phyloP scores from a whole-genome alignment of 2,329 filamentous ascomycete species.

The Claviceps digitariae region DNA sequence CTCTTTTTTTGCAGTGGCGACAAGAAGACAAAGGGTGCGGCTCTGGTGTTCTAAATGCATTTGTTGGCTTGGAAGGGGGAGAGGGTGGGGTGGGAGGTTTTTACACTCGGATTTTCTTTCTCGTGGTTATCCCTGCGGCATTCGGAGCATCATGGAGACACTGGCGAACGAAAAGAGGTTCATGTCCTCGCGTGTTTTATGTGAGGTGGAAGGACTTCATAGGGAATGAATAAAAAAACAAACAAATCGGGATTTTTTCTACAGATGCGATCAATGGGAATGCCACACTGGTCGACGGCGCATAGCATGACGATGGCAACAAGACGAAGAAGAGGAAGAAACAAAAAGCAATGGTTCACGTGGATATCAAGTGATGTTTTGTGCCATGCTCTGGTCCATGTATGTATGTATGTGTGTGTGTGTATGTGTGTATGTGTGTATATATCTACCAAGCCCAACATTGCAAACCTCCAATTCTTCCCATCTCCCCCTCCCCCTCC shows the following conservation, averaged over 20 bases:
- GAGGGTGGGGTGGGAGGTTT: constrained; percentile 10
- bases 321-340: not conserved
- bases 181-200: constrained; percentile 25
- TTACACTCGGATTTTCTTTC: constrained; percentile 23
- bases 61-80: constrained; percentile 11
- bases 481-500: too few species aligned
- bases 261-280: not conserved
- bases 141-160: constrained; percentile 35
- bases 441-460: too few species aligned
- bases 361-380: not conserved
- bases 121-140: constrained; percentile 30
- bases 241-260: constrained; percentile 6
- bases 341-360: not conserved
- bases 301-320: not conserved
- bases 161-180: constrained; percentile 31
- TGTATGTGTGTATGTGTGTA: too few species aligned
- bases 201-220: constrained; percentile 28
- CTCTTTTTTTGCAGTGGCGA: constrained; percentile 58
- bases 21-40: constrained; percentile 99
- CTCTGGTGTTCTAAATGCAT: constrained; percentile 91
- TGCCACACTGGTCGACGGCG: not conserved
- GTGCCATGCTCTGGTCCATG: too few species aligned
- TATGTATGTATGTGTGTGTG: too few species aligned
- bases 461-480: too few species aligned
- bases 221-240: constrained; percentile 28